Conservation (phyloP, 805 yeast genomes). For the Ogataea chonburiensis region DNA sequence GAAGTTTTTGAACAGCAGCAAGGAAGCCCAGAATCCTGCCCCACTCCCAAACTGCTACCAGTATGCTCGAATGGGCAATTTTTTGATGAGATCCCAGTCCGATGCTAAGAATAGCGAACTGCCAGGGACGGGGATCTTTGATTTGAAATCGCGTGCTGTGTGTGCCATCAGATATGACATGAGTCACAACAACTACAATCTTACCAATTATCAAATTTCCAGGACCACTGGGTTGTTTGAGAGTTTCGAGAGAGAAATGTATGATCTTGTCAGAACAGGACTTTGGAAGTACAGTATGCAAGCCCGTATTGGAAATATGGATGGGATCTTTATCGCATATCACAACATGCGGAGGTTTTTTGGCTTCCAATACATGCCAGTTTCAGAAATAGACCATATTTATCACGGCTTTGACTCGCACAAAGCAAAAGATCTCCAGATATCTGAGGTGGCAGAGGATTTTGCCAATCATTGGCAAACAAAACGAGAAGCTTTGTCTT, state of each 20-base stretch:
- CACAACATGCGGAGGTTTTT: constrained; percentile 79
- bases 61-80: constrained; percentile 65
- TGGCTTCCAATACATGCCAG: constrained; percentile 87
- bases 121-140: constrained; percentile 92
- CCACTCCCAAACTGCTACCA: constrained; percentile 47
- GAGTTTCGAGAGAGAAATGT: constrained; percentile 78
- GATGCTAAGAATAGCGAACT: constrained; percentile 76
- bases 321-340: constrained; percentile 89
- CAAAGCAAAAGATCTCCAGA: constrained; percentile 8
- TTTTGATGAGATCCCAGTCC: constrained; percentile 84
- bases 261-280: constrained; percentile 72
- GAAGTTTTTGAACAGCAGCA: constrained; percentile 30
- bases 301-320: constrained; percentile 95
- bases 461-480: constrained; percentile 33
- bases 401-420: constrained; percentile 42
- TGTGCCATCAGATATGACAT: constrained; percentile 81
- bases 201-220: constrained; percentile 66
- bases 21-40: constrained; percentile 7
- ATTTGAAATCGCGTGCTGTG: constrained; percentile 87
- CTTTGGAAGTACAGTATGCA: constrained; percentile 84
- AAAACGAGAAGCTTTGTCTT: constrained; percentile 38
- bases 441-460: constrained; percentile 24
- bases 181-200: constrained; percentile 48
- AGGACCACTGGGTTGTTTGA: constrained; percentile 64
- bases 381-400: constrained; percentile 65